phyloP scores from a whole-genome alignment of 257 asterid genomes.

The Solanum pimpinellifolium region DNA sequence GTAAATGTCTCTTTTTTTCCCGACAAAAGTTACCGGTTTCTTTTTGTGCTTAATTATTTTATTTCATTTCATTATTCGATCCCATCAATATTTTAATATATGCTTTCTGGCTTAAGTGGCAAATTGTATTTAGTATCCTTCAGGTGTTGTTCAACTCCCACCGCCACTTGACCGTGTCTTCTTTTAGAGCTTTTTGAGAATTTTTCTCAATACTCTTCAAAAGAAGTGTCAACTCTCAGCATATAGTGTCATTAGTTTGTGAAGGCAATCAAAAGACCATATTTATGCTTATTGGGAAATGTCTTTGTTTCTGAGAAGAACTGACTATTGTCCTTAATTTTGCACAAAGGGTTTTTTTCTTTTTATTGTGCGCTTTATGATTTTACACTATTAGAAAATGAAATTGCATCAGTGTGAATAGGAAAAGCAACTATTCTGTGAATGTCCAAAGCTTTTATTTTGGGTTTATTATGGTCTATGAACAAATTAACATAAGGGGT shows the following conservation, averaged over 20 bases:
- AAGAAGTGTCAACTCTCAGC: not conserved
- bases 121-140: not conserved
- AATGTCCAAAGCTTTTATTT: not conserved
- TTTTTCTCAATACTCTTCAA: not conserved
- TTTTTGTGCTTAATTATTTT: not conserved
- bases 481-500: not conserved
- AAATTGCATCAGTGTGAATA: not conserved
- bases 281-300: not conserved
- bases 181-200: not conserved
- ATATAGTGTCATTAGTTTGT: not conserved
- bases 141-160: not conserved
- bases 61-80: not conserved
- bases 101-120: not conserved
- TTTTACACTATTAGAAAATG: not conserved
- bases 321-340: not conserved
- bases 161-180: not conserved
- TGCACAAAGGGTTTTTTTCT: not conserved
- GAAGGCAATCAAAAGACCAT: not conserved
- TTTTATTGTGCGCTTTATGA: not conserved
- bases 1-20: not conserved
- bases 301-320: not conserved
- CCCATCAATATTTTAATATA: not conserved
- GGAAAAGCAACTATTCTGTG: not conserved
- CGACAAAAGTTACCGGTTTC: not conserved
- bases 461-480: not conserved